phyloP scores from a whole-genome alignment of 495 filamentous ascomycete genomes.

The Thozetella sp. region DNA sequence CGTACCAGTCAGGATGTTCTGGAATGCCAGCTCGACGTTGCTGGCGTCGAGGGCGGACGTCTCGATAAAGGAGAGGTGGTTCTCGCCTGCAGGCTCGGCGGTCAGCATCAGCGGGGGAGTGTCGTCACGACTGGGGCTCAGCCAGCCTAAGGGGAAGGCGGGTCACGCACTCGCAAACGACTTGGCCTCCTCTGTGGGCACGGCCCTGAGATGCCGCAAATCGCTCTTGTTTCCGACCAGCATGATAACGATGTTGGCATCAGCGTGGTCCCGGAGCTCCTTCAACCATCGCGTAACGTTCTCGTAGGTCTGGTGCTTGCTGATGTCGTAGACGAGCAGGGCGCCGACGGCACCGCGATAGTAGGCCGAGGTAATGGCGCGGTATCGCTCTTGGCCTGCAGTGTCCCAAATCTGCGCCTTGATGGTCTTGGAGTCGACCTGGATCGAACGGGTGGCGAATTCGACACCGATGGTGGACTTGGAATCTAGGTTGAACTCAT shows the following conservation, averaged over 20 bases:
- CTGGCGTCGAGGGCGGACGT: conserved; percentile 98
- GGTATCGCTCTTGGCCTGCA: conserved; percentile 97
- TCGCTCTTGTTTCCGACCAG: conserved; percentile 99
- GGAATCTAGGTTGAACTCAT: conserved; percentile 99
- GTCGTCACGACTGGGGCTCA: not conserved
- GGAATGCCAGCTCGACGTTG: conserved; percentile 99
- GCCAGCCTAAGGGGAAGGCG: not conserved
- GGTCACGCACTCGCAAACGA: conserved; percentile 85
- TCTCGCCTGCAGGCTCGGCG: conserved; percentile 67
- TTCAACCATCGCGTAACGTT: conserved; percentile 99
- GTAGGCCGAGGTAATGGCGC: conserved; percentile 98
- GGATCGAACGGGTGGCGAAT: conserved; percentile 97
- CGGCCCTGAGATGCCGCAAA: conserved; percentile 96
- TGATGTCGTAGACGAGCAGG: conserved; percentile 98
- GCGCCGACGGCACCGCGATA: conserved; percentile 97
- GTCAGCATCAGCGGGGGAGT: conserved; percentile 11
- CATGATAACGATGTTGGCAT: conserved; percentile 99
- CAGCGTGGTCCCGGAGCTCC: conserved; percentile 96
- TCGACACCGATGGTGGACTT: conserved; percentile 99
- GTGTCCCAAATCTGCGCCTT: conserved; percentile 99
- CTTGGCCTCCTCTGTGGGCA: conserved; percentile 98
- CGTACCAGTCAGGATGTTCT: conserved; percentile 97
- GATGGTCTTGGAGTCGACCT: conserved; percentile 99
- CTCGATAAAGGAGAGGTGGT: conserved; percentile 97
- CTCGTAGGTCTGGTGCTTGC: conserved; percentile 98